phyloP scores from a whole-genome alignment of 208 protist species.

The Endotrypanum monterogeii region DNA sequence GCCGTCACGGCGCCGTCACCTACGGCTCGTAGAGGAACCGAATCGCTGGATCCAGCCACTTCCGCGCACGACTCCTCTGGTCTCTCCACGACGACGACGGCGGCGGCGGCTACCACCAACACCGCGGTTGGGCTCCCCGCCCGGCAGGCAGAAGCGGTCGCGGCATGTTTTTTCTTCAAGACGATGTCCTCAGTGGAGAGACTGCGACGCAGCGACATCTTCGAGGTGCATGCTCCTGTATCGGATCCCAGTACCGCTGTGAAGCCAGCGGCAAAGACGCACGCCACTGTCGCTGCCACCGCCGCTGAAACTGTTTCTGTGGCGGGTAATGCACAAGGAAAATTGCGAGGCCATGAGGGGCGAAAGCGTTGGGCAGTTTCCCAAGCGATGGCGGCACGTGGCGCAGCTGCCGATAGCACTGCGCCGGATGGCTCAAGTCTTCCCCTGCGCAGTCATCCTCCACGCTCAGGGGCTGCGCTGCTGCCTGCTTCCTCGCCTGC shows the following conservation, averaged over 20 bases:
- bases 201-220: slow-evolving; percentile 18
- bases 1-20: neutral
- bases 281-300: neutral
- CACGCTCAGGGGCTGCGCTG: neutral
- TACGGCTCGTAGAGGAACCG: neutral
- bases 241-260: neutral
- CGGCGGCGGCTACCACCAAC: neutral
- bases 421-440: neutral
- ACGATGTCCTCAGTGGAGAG: slow-evolving; percentile 33
- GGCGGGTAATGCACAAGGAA: neutral
- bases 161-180: slow-evolving; percentile 46
- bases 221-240: slow-evolving; percentile 12
- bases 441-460: neutral
- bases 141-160: slow-evolving; percentile 39
- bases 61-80: neutral
- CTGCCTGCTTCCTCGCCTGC: neutral
- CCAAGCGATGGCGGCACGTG: neutral
- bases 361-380: neutral
- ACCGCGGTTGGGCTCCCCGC: slow-evolving; percentile 11
- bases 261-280: neutral
- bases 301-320: neutral
- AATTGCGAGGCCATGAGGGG: neutral
- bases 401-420: neutral
- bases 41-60: neutral
- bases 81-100: neutral